These are phyloP conservation scores for Fusarium oligoseptatum DNA, from an alignment of 2,329 filamentous ascomycete species.

Conservation along the genomic window DNA sequence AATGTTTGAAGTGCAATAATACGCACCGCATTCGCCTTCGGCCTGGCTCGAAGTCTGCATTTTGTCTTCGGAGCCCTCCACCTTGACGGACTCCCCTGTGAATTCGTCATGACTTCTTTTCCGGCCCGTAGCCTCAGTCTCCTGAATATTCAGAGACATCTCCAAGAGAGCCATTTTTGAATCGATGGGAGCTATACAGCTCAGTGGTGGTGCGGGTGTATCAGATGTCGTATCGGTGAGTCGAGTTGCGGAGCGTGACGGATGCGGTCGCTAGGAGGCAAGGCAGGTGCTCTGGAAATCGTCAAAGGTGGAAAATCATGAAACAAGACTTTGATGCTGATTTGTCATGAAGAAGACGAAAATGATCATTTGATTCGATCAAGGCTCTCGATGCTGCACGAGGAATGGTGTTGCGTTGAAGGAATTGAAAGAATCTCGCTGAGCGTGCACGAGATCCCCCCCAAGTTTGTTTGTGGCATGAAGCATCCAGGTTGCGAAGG, in stretches of 20 bases:
- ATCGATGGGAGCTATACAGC: slow-evolving; percentile 12
- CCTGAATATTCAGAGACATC: slow-evolving; percentile 63
- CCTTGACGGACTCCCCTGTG: slow-evolving; percentile 49
- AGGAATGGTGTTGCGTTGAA: slow-evolving; percentile 6
- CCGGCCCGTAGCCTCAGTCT: slow-evolving; percentile 56
- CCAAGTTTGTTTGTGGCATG: slow-evolving; percentile 27
- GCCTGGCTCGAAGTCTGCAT: slow-evolving; percentile 28
- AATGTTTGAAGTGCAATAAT: too few relatives aligned
- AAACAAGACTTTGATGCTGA: slow-evolving; percentile 13
- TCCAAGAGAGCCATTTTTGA: slow-evolving; percentile 61
- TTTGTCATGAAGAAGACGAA: slow-evolving; percentile 4
- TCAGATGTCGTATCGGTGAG: neutral
- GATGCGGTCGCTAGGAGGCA: slow-evolving; percentile 10
- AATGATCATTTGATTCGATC: slow-evolving; percentile 14
- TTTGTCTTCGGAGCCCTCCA: slow-evolving; percentile 40
- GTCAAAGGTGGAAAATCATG: slow-evolving; percentile 22
- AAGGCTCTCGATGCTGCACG: neutral
- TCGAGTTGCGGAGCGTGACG: neutral
- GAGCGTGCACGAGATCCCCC: slow-evolving; percentile 20
- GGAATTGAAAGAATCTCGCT: slow-evolving; percentile 17
- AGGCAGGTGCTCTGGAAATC: slow-evolving; percentile 18
- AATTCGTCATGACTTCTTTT: slow-evolving; percentile 65
- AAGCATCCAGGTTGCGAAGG: slow-evolving; percentile 29
- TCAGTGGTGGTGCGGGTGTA: slow-evolving; percentile 4
- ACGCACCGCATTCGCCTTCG: slow-evolving; percentile 44